Evolutionary conservation across 345 rosid genomes (phyloP).

Genomic region (Trapa bicornis): DNA sequence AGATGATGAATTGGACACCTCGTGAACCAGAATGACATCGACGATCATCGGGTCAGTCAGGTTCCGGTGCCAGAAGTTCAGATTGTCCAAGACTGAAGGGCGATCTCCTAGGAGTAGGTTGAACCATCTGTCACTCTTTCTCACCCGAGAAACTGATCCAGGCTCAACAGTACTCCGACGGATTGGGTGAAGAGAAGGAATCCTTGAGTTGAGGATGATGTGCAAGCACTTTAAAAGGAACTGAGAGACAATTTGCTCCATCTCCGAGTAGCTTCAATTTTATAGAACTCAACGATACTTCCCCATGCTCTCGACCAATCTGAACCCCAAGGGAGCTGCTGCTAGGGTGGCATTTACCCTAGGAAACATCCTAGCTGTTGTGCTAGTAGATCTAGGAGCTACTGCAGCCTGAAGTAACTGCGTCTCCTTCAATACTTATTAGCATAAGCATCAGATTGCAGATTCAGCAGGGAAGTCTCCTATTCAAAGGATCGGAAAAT

Average conservation of each 20-base stretch:
- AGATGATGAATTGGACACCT: slow-evolving; percentile 26
- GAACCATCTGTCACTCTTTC: slow-evolving; percentile 85
- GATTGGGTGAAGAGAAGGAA: slow-evolving; percentile 54
- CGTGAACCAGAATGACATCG: slow-evolving; percentile 60
- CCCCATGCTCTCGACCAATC: slow-evolving; percentile 2
- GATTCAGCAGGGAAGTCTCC: background rate
- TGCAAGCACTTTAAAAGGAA: slow-evolving; percentile 74
- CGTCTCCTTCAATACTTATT: background rate
- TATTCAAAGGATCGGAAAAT: background rate
- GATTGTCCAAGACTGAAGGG: slow-evolving; percentile 51
- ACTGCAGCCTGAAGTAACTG: background rate
- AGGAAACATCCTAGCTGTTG: background rate
- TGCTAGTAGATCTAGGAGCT: background rate
- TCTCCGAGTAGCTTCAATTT: slow-evolving; percentile 29
- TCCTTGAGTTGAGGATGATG: slow-evolving; percentile 55
- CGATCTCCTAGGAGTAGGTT: slow-evolving; percentile 75
- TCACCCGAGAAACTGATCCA: slow-evolving; percentile 27
- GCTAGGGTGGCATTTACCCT: background rate
- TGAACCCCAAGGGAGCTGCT: background rate
- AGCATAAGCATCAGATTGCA: background rate
- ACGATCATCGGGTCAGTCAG: slow-evolving; percentile 67
- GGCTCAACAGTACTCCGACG: slow-evolving; percentile 19
- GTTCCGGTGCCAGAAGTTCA: slow-evolving; percentile 67
- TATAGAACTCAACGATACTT: slow-evolving; percentile 6
- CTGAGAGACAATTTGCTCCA: slow-evolving; percentile 62